phyloP scores from a whole-genome alignment of 192 early-diverging fungal genomes.

The Gonapodya sp. region DNA sequence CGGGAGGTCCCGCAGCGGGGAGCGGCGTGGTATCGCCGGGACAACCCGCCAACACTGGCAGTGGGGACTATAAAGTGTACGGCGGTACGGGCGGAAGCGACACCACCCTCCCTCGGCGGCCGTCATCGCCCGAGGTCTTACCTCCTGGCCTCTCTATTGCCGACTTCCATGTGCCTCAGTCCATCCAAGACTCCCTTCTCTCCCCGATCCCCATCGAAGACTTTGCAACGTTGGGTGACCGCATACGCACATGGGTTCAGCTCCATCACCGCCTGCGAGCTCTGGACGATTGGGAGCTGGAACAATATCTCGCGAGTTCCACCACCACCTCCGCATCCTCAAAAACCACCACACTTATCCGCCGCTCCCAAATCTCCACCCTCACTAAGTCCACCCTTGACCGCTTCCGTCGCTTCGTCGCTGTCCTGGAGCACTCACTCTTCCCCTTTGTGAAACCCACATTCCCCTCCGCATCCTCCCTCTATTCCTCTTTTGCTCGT shows the following conservation, averaged over 20 bases:
- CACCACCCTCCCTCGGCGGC: neutral
- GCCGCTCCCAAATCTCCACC: neutral
- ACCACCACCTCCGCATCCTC: too few relatives aligned
- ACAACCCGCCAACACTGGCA: neutral
- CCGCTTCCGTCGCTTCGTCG: constrained; percentile 4
- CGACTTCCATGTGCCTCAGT: neutral
- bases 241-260: neutral
- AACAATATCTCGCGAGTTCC: neutral
- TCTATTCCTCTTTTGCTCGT: constrained; percentile 12
- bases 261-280: neutral
- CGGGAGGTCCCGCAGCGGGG: neutral
- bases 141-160: neutral
- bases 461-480: neutral
- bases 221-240: neutral
- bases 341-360: too few relatives aligned
- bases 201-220: neutral
- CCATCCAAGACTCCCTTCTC: neutral
- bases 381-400: neutral
- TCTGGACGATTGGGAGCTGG: neutral
- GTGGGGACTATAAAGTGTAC: neutral
- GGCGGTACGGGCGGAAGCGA: neutral
- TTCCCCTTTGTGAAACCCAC: constrained; percentile 4
- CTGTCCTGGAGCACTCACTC: neutral
- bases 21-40: neutral
- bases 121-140: neutral